These are phyloP conservation scores for Lentinula raphanica DNA, from an alignment of 768 basidiomycete genomes.

Conservation along the genomic window DNA sequence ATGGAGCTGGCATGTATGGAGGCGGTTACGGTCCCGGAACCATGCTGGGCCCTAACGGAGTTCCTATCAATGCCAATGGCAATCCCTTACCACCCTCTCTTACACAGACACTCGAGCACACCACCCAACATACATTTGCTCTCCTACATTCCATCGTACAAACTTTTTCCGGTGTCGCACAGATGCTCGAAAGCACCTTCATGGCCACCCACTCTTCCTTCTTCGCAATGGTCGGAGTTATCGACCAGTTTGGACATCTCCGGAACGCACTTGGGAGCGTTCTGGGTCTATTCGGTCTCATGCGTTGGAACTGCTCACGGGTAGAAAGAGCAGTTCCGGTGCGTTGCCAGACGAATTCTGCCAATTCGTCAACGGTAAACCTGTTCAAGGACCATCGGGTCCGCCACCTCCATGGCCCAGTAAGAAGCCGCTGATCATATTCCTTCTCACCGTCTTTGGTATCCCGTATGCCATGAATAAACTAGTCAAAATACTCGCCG, in stretches of 20 bases:
- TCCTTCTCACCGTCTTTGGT: constrained; percentile 90
- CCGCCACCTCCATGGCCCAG: constrained; percentile 55
- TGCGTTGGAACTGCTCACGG: constrained; percentile 71
- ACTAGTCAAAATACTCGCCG: constrained; percentile 73
- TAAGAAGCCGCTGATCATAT: constrained; percentile 88
- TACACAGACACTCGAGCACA: constrained; percentile 81
- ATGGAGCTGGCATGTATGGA: constrained; percentile 23
- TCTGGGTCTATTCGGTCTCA: constrained; percentile 82
- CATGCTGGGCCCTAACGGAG: constrained; percentile 35
- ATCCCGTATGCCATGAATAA: constrained; percentile 91
- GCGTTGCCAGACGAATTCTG: constrained; percentile 63
- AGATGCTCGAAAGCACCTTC: constrained; percentile 96
- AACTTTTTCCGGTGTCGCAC: constrained; percentile 90
- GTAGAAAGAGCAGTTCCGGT: constrained; percentile 22
- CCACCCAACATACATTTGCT: constrained; percentile 89
- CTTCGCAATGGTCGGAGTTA: constrained; percentile 94
- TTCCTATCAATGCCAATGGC: constrained; percentile 9
- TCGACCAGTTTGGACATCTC: constrained; percentile 91
- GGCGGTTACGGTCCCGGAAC: constrained; percentile 15
- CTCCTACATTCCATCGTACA: constrained; percentile 93
- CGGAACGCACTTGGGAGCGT: constrained; percentile 92
- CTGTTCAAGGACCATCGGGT: constrained; percentile 43
- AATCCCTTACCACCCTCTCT: constrained; percentile 62
- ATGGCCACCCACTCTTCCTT: constrained; percentile 95
- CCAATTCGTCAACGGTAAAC: constrained; percentile 66